Percentiles rank a stretch among this genome's conserved stretches.
Evolutionary conservation across 169 alveolate species (phyloP).

Genomic region (Plasmodium chabaudi): DNA sequence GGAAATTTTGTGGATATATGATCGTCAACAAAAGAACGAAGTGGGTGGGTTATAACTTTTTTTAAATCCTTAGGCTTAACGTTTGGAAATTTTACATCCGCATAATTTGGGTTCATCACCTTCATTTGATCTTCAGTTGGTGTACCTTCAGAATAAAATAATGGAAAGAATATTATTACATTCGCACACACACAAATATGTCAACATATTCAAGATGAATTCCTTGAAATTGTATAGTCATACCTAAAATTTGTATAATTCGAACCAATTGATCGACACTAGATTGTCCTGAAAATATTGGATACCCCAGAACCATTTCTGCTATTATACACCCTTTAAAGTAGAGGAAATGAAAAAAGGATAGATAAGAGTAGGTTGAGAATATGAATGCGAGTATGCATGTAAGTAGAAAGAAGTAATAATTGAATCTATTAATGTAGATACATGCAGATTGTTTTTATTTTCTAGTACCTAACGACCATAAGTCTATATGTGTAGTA

Average conservation of each 20-base stretch:
- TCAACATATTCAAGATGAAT: neutral
- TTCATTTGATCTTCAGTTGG: slow-evolving; percentile 94
- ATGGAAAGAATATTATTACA: slow-evolving; percentile 31
- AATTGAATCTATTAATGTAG: neutral
- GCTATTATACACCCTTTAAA: slow-evolving; percentile 96
- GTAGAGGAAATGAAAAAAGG: slow-evolving; percentile 78
- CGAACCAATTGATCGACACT: slow-evolving; percentile 96
- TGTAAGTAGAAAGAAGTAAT: slow-evolving; percentile 3
- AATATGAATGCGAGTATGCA: slow-evolving; percentile 76
- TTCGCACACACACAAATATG: neutral
- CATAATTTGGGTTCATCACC: slow-evolving; percentile 95
- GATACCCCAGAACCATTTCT: slow-evolving; percentile 95
- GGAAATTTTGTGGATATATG: neutral
- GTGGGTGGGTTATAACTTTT: slow-evolving; percentile 5
- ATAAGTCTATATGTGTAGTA: slow-evolving; percentile 97
- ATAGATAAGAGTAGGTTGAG: slow-evolving; percentile 54
- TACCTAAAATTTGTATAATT: slow-evolving; percentile 92
- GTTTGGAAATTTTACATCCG: slow-evolving; percentile 93
- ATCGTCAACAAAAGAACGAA: too few species aligned
- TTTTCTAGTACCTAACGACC: slow-evolving; percentile 94
- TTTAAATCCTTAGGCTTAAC: slow-evolving; percentile 83
- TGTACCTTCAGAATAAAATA: slow-evolving; percentile 89
- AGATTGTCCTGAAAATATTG: slow-evolving; percentile 97
- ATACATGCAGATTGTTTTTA: slow-evolving; percentile 16
- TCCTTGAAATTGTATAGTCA: neutral